Conservation (phyloP, 2,329 filamentous ascomycete genomes). For the Fusarium coicis region DNA sequence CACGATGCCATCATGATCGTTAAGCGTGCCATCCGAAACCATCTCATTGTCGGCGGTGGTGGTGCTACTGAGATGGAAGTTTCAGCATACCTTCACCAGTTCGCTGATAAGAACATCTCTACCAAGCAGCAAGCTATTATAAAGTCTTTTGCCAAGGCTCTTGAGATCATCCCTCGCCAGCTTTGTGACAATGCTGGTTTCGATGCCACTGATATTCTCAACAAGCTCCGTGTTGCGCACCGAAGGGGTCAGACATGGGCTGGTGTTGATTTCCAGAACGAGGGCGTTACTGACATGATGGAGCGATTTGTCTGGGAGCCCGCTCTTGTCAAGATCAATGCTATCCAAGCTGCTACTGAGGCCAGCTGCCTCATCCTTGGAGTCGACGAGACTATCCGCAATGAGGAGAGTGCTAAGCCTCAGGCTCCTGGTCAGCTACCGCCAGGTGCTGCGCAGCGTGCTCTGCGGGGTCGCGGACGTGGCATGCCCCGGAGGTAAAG, state of each 20-base stretch:
- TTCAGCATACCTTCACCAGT: constrained; percentile 91
- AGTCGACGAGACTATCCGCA: constrained; percentile 98
- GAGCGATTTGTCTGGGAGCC: constrained; percentile 98
- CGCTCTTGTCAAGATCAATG: constrained; percentile 94
- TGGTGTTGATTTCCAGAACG: constrained; percentile 92
- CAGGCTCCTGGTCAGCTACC: constrained; percentile 83
- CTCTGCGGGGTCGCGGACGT: constrained; percentile 82
- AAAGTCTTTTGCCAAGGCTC: constrained; percentile 96
- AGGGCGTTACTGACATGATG: constrained; percentile 95
- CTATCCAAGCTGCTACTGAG: constrained; percentile 94
- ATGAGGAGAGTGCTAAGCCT: constrained; percentile 89
- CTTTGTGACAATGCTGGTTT: constrained; percentile 99
- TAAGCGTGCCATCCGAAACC: constrained; percentile 96
- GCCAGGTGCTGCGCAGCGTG: constrained; percentile 87
- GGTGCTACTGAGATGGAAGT: constrained; percentile 97
- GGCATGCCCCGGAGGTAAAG: constrained; percentile 83
- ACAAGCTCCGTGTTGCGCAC: constrained; percentile 95
- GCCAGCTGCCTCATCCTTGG: constrained; percentile 94
- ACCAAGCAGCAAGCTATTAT: constrained; percentile 98
- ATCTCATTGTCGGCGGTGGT: constrained; percentile 92
- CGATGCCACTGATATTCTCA: constrained; percentile 97
- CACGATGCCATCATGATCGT: constrained; percentile 99
- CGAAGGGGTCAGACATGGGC: constrained; percentile 93
- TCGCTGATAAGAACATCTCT: constrained; percentile 89
- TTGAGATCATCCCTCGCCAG: constrained; percentile 96